Conservation (phyloP, 2,329 filamentous ascomycete genomes). For the Aspergillus sp. region DNA sequence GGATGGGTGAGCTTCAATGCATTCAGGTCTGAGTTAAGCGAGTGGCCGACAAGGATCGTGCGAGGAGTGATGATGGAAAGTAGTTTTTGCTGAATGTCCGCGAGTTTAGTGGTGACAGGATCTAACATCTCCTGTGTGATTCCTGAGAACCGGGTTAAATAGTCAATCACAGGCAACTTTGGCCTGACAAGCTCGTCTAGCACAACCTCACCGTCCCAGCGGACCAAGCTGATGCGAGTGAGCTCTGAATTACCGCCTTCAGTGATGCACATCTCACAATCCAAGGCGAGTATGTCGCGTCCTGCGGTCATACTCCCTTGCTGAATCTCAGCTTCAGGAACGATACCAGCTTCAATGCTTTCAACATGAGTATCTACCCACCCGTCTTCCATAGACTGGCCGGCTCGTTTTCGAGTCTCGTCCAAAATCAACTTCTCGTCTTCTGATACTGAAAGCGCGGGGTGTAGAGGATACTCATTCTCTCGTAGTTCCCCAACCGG, state of each 20-base stretch:
- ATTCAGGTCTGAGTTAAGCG: slow-evolving; percentile 60
- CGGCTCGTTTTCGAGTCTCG: slow-evolving; percentile 52
- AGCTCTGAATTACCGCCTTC: slow-evolving; percentile 77
- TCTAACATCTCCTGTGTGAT: slow-evolving; percentile 85
- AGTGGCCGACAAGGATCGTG: slow-evolving; percentile 49
- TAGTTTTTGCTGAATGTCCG: slow-evolving; percentile 78
- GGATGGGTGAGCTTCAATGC: slow-evolving; percentile 86
- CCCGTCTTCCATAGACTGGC: slow-evolving; percentile 58
- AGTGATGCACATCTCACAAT: slow-evolving; percentile 98
- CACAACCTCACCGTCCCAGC: slow-evolving; percentile 79
- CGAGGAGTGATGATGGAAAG: slow-evolving; percentile 62
- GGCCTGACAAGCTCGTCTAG: slow-evolving; percentile 94
- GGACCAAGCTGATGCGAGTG: slow-evolving; percentile 81
- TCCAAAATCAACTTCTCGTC: slow-evolving; percentile 56
- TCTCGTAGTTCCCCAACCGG: slow-evolving; percentile 72
- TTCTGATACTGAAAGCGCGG: slow-evolving; percentile 64
- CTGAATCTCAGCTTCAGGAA: slow-evolving; percentile 70
- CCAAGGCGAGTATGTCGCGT: slow-evolving; percentile 74
- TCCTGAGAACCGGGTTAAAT: slow-evolving; percentile 87
- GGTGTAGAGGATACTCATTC: slow-evolving; percentile 83
- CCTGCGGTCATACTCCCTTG: slow-evolving; percentile 81
- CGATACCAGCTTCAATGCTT: slow-evolving; percentile 64
- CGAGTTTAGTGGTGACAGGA: slow-evolving; percentile 76
- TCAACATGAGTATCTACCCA: slow-evolving; percentile 81
- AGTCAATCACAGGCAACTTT: slow-evolving; percentile 81